These are phyloP conservation scores for Discostella stelligera DNA, from an alignment of 352 stramenopile species.

Conservation along the genomic window DNA sequence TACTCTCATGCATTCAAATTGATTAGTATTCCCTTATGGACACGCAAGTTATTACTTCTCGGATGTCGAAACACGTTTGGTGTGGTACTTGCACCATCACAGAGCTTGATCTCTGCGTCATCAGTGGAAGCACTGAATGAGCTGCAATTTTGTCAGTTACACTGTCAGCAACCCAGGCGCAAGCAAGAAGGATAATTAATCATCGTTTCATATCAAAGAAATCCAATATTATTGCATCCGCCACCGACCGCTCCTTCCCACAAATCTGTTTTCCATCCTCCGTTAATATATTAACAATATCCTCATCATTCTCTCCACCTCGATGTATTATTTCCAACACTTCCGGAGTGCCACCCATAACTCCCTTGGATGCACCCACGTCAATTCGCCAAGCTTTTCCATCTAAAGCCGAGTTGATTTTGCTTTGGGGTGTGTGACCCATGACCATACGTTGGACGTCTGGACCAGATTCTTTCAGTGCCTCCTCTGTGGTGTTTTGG, in stretches of 20 bases:
- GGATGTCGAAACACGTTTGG: too few species aligned
- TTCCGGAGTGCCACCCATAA: constrained; percentile 67
- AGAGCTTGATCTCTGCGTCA: too few species aligned
- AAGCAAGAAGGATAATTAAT: background rate
- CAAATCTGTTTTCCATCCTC: constrained; percentile 43
- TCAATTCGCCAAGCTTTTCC: constrained; percentile 73
- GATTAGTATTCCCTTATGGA: too few species aligned
- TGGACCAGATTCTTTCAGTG: constrained; percentile 34
- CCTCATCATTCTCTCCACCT: constrained; percentile 49
- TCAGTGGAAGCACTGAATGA: too few species aligned
- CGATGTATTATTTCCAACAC: constrained; percentile 75
- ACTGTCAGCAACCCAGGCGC: too few species aligned
- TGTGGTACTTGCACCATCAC: too few species aligned
- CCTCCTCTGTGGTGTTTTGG: constrained; percentile 7
- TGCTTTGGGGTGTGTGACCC: constrained; percentile 73
- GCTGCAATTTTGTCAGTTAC: too few species aligned
- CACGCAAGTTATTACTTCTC: too few species aligned
- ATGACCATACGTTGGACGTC: constrained; percentile 71
- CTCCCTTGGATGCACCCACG: constrained; percentile 56
- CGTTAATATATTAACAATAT: constrained; percentile 53
- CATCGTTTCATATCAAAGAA: constrained; percentile 18
- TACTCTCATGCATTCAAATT: too few species aligned
- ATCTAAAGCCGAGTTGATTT: constrained; percentile 68
- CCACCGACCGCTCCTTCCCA: constrained; percentile 39
- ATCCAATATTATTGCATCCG: constrained; percentile 22